Evolutionary conservation across 495 filamentous ascomycete genomes (phyloP).

Genomic region (Podospora pseudocomata): DNA sequence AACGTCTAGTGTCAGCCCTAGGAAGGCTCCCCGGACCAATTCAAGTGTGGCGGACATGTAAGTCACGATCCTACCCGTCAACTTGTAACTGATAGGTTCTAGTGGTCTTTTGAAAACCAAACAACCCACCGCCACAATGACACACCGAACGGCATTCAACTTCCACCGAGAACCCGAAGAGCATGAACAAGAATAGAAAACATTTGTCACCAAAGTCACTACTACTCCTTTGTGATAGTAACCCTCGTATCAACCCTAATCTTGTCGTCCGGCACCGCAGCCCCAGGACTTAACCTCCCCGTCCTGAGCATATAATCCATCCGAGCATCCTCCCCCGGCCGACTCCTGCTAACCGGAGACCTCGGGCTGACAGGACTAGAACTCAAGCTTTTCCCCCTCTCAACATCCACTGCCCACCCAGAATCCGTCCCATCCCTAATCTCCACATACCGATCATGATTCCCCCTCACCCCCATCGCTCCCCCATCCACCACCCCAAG

Average conservation of each 20-base stretch:
- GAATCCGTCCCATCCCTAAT: conserved; percentile 18
- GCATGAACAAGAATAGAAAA: background rate
- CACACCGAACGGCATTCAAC: background rate
- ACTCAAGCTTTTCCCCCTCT: conserved; percentile 3
- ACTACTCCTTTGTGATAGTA: conserved; percentile 2
- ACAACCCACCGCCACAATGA: background rate
- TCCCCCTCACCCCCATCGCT: conserved; percentile 4
- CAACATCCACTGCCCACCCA: conserved; percentile 21
- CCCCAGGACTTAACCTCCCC: background rate
- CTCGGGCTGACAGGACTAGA: background rate
- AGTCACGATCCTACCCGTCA: background rate
- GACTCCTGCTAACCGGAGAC: background rate
- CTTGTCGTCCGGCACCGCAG: background rate
- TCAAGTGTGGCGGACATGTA: background rate
- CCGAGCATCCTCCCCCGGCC: background rate
- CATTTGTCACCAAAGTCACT: background rate
- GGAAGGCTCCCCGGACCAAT: background rate
- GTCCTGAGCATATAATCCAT: conserved; percentile 7
- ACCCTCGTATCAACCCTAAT: conserved; percentile 18
- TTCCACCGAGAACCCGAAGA: background rate
- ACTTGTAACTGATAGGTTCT: background rate
- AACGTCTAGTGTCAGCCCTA: background rate
- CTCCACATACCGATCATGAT: conserved; percentile 23
- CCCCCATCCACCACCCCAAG: background rate
- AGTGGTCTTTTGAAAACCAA: background rate